Evolutionary conservation across 1,139 yeast genomes (phyloP).

Genomic region (Debaryomycetaceae sp.): DNA sequence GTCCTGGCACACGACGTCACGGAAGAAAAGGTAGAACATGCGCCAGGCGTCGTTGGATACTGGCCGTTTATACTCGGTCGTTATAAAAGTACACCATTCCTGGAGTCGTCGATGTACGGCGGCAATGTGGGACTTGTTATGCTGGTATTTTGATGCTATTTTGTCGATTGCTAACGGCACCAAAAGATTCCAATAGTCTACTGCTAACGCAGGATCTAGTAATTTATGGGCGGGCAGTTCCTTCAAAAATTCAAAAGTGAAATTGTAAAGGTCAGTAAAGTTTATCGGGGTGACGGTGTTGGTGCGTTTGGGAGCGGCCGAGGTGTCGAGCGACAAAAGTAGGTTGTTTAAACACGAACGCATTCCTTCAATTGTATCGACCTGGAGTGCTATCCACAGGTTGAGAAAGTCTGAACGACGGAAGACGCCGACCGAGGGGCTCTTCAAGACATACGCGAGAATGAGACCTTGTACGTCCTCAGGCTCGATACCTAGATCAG

Average conservation of each 20-base stretch:
- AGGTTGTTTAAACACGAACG: constrained; percentile 25
- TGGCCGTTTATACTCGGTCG: constrained; percentile 25
- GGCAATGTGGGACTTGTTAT: background rate
- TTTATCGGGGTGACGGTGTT: constrained; percentile 12
- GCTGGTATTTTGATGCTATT: background rate
- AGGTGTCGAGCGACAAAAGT: constrained; percentile 17
- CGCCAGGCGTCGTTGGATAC: constrained; percentile 75
- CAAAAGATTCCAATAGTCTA: constrained; percentile 69
- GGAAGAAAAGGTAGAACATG: constrained; percentile 64
- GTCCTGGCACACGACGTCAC: constrained; percentile 38
- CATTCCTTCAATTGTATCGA: constrained; percentile 40
- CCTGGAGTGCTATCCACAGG: constrained; percentile 41
- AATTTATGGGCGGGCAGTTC: constrained; percentile 48
- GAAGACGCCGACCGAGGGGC: constrained; percentile 60
- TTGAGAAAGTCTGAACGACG: constrained; percentile 34
- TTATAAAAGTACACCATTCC: constrained; percentile 44
- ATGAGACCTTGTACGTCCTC: constrained; percentile 66
- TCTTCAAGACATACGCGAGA: constrained; percentile 55
- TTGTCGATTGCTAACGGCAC: constrained; percentile 19
- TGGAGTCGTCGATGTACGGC: constrained; percentile 10
- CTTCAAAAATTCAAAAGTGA: constrained; percentile 56
- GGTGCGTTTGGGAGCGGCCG: constrained; percentile 1
- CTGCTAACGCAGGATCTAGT: constrained; percentile 53
- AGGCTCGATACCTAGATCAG: constrained; percentile 56
- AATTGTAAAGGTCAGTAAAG: constrained; percentile 52